Evolutionary conservation across 2,329 filamentous ascomycete species (phyloP).

Genomic region (Grosmannia clavigera): DNA sequence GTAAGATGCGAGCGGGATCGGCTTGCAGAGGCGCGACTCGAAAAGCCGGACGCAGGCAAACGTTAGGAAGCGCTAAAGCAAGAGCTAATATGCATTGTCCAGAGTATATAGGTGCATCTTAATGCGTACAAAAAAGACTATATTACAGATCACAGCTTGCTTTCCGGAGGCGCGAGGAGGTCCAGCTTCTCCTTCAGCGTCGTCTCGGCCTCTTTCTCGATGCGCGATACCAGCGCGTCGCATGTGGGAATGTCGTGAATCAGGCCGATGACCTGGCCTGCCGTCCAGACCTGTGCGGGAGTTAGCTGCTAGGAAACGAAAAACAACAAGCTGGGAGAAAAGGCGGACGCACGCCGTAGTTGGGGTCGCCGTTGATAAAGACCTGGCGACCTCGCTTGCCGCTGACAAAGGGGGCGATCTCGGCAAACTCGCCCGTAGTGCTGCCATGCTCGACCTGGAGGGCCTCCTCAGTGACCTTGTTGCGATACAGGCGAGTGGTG

Average conservation of each 20-base stretch:
- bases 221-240: constrained; percentile 53
- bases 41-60: too few species aligned
- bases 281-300: constrained; percentile 73
- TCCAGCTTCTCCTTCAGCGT: constrained; percentile 47
- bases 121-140: background rate
- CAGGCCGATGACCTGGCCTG: constrained; percentile 84
- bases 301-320: constrained; percentile 1
- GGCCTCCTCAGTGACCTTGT: constrained; percentile 74
- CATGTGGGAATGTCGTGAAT: constrained; percentile 78
- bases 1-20: background rate
- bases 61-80: too few species aligned
- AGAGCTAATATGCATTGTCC: too few species aligned
- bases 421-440: constrained; percentile 73
- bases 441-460: constrained; percentile 75
- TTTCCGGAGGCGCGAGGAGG: constrained; percentile 36
- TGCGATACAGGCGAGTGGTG: constrained; percentile 76
- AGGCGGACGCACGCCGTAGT: constrained; percentile 61
- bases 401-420: constrained; percentile 77
- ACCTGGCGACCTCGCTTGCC: constrained; percentile 86
- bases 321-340: background rate
- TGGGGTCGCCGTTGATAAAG: constrained; percentile 80
- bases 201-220: constrained; percentile 64
- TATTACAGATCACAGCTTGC: constrained; percentile 39
- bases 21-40: background rate
- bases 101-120: too few species aligned